Evolutionary conservation across 495 filamentous ascomycete species (phyloP).

Genomic region (Trypethelium eluteriae): DNA sequence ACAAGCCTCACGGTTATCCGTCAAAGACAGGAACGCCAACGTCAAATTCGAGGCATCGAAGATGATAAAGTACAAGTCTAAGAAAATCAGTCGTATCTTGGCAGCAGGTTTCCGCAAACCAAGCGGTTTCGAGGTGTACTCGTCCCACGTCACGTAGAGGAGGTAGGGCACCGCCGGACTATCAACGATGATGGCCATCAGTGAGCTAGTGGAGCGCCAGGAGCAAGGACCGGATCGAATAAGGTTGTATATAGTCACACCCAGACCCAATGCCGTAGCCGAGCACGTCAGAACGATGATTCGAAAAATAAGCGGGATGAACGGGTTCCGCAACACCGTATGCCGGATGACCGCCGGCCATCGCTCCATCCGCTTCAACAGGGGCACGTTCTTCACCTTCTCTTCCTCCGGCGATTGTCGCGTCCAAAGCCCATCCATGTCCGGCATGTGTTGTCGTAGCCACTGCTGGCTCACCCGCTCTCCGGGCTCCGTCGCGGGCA

Average conservation of each 20-base stretch:
- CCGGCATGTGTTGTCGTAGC: conserved; percentile 49
- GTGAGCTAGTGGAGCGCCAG: conserved; percentile 63
- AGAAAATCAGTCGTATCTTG: conserved; percentile 78
- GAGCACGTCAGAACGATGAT: conserved; percentile 77
- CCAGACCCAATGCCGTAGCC: conserved; percentile 70
- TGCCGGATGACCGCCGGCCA: conserved; percentile 13
- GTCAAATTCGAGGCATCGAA: conserved; percentile 89
- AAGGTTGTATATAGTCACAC: conserved; percentile 55
- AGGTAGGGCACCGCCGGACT: conserved; percentile 82
- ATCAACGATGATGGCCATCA: conserved; percentile 84
- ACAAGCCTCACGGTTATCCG: conserved; percentile 61
- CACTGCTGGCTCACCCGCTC: conserved; percentile 49
- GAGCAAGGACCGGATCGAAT: conserved; percentile 31
- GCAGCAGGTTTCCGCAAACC: conserved; percentile 73
- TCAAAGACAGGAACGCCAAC: conserved; percentile 76
- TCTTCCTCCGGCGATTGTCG: not conserved
- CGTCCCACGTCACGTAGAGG: conserved; percentile 89
- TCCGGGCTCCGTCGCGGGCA: conserved; percentile 31
- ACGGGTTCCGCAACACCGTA: conserved; percentile 60
- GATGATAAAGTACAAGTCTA: conserved; percentile 93
- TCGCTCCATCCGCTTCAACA: conserved; percentile 16
- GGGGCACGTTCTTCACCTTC: conserved; percentile 37
- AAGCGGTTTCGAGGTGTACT: conserved; percentile 88
- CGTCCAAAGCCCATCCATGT: conserved; percentile 51
- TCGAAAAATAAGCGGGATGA: conserved; percentile 78